Percentiles rank a stretch among this genome's conserved stretches.
Conservation (phyloP, 148 eudicot species). For the Suaeda aralocaspica region DNA sequence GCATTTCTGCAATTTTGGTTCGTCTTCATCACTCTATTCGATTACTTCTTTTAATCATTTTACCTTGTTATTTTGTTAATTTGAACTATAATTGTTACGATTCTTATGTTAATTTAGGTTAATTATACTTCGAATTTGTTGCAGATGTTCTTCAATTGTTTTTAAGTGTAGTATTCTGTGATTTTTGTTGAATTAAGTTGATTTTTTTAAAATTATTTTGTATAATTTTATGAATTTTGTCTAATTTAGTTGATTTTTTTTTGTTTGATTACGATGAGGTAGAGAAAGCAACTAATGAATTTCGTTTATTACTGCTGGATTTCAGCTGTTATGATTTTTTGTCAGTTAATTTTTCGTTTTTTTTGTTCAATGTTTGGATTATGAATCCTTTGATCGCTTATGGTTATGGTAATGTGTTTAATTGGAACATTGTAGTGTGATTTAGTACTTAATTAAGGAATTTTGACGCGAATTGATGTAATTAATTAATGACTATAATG, state of each 20-base stretch:
- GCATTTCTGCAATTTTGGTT: neutral
- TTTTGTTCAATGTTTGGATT: neutral
- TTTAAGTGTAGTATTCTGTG: neutral
- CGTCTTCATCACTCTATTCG: neutral
- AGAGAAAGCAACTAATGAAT: neutral
- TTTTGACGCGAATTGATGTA: neutral
- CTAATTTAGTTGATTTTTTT: neutral
- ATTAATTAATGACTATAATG: too few relatives aligned
- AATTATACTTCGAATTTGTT: neutral
- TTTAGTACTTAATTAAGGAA: neutral
- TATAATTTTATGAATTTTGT: neutral
- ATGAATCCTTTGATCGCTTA: neutral
- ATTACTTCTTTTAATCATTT: too few relatives aligned
- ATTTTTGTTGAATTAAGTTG: too few relatives aligned
- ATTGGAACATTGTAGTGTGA: neutral
- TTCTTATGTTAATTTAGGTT: neutral
- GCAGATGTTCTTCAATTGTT: neutral
- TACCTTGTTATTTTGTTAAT: neutral
- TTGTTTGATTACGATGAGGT: neutral
- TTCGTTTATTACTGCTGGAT: neutral
- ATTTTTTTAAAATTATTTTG: neutral
- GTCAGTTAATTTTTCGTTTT: neutral
- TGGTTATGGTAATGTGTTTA: neutral
- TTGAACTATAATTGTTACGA: neutral
- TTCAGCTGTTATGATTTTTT: neutral